Evolutionary conservation across 1,284 basidiomycete species (phyloP), one percentile per base, ranked within the genome.

Genomic region (Takashimella tepidaria): DNA sequence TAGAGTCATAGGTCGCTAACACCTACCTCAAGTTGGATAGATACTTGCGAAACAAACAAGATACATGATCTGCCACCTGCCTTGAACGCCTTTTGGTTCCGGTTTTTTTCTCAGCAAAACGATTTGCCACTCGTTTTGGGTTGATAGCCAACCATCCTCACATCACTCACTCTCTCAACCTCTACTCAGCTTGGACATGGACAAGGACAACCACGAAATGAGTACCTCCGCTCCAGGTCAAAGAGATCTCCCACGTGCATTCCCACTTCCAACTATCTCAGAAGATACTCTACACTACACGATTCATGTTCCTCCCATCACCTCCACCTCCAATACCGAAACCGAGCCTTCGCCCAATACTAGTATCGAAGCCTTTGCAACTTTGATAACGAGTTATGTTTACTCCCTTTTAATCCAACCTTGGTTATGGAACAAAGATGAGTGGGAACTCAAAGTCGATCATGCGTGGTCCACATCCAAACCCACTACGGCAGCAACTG

Each of bases 341-440:
- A 16, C 49, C 4, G 25, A 50, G 16, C 43, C 46, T 24, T 46
- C 37, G 2, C 21, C 51, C 3, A 83, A 85, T 72, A 24, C 45
- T 25, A 83, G 84, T 40, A 82, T 80, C n/a, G 81, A 83, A 4
- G 81, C 85, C 11, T 79, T 88, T 49, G 86, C 86, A 2, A 79
- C 87, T 0, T 83, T 85, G 61, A 84, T 92, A 56, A 79, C 80
- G 43, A 73, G 79, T 40, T 80, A 81, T 62, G 81, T 84, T 48
- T 77, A 86, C 24, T 71, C 76, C 2, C 67, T 86, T 3, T 79
- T 92, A 2, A 80, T 81, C 13, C 50, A 58, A 1, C 79, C 78
- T 46, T 86, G 89, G 73, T 76, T 92, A 51, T 95, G 91, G 91
- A 89, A 95, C 69, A 85, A 89, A 51, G 91, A 95, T 74, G 67